These are phyloP conservation scores for Hypoxylon intermedium DNA, from an alignment of 495 filamentous ascomycete genomes.

Conservation along the genomic window DNA sequence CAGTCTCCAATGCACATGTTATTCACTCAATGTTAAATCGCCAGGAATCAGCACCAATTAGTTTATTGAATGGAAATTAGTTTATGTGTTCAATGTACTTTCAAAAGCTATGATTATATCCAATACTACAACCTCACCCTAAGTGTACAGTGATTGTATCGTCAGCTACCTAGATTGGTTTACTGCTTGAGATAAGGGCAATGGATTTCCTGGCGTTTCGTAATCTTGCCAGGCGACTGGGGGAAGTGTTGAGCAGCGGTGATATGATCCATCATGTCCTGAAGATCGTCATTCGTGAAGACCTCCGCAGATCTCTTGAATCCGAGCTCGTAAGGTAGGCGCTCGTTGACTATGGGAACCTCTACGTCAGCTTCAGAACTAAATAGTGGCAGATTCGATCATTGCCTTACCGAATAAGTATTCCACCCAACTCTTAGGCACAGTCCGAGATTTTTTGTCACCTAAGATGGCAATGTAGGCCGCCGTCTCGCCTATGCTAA, in stretches of 20 bases:
- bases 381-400: background rate
- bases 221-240: constrained; percentile 10
- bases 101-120: no score
- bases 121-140: no score
- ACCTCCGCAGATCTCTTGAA: constrained; percentile 26
- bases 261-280: background rate
- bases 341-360: constrained; percentile 50
- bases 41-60: no score
- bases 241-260: constrained; percentile 11
- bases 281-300: constrained; percentile 4
- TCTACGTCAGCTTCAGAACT: constrained; percentile 26
- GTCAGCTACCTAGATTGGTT: no score
- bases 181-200: background rate
- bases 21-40: no score
- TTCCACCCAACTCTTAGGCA: constrained; percentile 48
- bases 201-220: background rate
- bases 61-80: no score
- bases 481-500: constrained; percentile 55
- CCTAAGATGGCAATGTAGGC: constrained; percentile 56
- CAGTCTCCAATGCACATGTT: no score
- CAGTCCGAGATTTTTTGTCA: constrained; percentile 46
- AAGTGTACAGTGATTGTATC: no score
- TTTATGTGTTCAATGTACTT: no score
- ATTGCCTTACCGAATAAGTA: constrained; percentile 55
- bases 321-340: constrained; percentile 55